A percentile compares a stretch with the other conserved stretches of the same genome.
These are phyloP conservation scores for Dothideomycetidae sp. DNA, from an alignment of 2,329 filamentous ascomycete genomes.

Conservation along the genomic window DNA sequence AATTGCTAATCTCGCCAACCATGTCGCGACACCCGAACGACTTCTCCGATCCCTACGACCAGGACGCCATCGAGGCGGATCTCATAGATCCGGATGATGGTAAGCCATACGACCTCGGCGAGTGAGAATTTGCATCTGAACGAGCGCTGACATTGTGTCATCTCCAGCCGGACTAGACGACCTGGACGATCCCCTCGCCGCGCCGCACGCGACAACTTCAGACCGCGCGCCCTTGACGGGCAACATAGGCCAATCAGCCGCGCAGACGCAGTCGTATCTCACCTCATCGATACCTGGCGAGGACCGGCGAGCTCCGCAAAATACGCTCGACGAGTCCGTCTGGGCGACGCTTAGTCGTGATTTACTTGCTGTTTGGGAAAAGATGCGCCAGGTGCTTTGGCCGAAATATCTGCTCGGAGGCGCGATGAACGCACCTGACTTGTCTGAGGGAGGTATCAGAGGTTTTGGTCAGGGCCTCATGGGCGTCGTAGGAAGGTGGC, in stretches of 20 bases:
- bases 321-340: conserved; percentile 93
- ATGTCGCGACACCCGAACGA: conserved; percentile 3
- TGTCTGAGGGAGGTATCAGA: conserved; percentile 33
- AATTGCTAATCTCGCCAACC: conserved; percentile 1
- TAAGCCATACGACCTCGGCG: too few species aligned
- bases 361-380: conserved; percentile 85
- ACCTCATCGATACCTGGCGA: conserved; percentile 85
- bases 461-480: conserved; percentile 33
- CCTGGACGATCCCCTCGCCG: conserved; percentile 70
- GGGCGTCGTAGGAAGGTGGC: conserved; percentile 48
- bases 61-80: conserved; percentile 34
- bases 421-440: conserved; percentile 41
- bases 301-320: conserved; percentile 74
- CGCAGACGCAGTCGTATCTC: conserved; percentile 60
- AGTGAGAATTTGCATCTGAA: too few species aligned
- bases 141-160: too few species aligned
- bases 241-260: conserved; percentile 41
- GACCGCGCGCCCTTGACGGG: conserved; percentile 70
- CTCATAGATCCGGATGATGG: conserved; percentile 40
- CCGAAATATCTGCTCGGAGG: conserved; percentile 80
- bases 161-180: conserved; percentile 67
- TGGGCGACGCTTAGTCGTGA: conserved; percentile 96
- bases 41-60: conserved; percentile 27
- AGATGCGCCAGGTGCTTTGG: conserved; percentile 94
- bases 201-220: conserved; percentile 33